phyloP scores from a whole-genome alignment of 257 asterid species.

The Ajuga chamaepitys region DNA sequence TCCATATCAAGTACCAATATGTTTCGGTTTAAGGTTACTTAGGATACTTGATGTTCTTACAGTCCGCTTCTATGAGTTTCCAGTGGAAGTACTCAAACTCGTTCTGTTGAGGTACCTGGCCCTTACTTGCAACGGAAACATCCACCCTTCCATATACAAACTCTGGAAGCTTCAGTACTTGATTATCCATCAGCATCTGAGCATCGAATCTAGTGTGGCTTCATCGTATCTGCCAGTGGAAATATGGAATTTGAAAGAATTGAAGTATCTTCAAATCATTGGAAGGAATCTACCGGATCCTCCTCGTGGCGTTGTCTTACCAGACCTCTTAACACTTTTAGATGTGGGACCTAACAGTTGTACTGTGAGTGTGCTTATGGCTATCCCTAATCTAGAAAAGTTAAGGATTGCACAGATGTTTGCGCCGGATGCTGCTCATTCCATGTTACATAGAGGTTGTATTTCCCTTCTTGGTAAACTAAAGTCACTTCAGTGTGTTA shows the following conservation, averaged over 20 bases:
- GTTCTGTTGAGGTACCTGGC: not conserved
- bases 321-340: not conserved
- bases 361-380: not conserved
- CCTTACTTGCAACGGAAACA: not conserved
- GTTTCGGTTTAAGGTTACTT: not conserved
- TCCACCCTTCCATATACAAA: not conserved
- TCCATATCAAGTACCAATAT: not conserved
- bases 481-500: too few species aligned
- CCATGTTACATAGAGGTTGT: too few species aligned
- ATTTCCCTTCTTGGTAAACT: too few species aligned
- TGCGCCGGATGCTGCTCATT: not conserved
- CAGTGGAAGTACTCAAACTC: not conserved
- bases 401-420: not conserved
- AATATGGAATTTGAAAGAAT: not conserved
- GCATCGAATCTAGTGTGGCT: not conserved
- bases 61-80: not conserved
- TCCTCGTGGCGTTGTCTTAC: not conserved
- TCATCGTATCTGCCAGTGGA: not conserved
- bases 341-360: not conserved
- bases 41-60: not conserved
- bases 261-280: not conserved
- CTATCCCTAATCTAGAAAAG: not conserved
- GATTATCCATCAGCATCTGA: not conserved
- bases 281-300: not conserved
- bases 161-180: not conserved